Evolutionary conservation across 2,329 filamentous ascomycete genomes (phyloP).

Genomic region (Orbilia blumenaviensis): DNA sequence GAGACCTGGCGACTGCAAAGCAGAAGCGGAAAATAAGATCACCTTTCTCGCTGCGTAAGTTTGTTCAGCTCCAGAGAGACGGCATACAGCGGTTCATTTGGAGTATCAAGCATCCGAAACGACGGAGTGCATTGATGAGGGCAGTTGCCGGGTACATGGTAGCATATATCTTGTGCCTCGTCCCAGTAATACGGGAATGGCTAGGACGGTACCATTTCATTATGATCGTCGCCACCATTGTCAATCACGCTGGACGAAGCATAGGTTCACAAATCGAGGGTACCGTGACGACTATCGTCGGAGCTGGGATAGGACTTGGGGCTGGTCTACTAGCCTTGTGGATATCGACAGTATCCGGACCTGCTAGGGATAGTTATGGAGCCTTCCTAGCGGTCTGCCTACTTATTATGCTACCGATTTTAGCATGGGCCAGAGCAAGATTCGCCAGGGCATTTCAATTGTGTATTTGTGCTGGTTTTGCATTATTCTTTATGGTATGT

Average conservation of each 20-base stretch:
- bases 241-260: slow-evolving; percentile 69
- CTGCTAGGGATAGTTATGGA: slow-evolving; percentile 68
- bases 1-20: slow-evolving; percentile 42
- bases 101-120: slow-evolving; percentile 20
- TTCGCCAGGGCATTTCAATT: slow-evolving; percentile 69
- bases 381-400: slow-evolving; percentile 69
- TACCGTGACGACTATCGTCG: slow-evolving; percentile 66
- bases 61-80: slow-evolving; percentile 39
- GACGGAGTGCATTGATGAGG: slow-evolving; percentile 33
- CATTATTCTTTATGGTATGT: slow-evolving; percentile 66
- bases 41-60: slow-evolving; percentile 38
- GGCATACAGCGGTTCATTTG: slow-evolving; percentile 36
- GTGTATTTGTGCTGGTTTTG: slow-evolving; percentile 67
- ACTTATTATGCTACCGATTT: slow-evolving; percentile 65
- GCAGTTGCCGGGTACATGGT: slow-evolving; percentile 66
- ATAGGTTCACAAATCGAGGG: slow-evolving; percentile 70
- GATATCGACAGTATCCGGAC: slow-evolving; percentile 59
- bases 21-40: slow-evolving; percentile 42
- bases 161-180: slow-evolving; percentile 68
- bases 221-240: slow-evolving; percentile 67
- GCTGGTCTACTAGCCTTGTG: slow-evolving; percentile 67
- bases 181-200: slow-evolving; percentile 65
- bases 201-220: slow-evolving; percentile 68
- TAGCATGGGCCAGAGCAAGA: slow-evolving; percentile 67
- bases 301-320: slow-evolving; percentile 67